Conservation (phyloP, 1,284 basidiomycete genomes). For the Takashimella tepidaria region DNA sequence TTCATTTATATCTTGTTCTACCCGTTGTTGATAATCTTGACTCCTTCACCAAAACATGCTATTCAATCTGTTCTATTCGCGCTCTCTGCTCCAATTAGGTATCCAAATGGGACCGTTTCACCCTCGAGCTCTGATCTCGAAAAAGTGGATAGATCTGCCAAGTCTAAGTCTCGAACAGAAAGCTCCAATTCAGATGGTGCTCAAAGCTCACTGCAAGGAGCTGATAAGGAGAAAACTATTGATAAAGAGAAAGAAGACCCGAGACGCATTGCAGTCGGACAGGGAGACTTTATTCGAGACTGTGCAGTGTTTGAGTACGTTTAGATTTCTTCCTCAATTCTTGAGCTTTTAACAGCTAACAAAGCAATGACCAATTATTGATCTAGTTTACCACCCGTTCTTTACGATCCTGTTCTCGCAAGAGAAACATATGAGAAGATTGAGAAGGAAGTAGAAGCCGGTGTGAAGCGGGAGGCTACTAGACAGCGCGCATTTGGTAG, state of each 20-base stretch:
- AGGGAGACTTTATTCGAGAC: constrained; percentile 42
- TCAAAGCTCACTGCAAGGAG: too few species aligned
- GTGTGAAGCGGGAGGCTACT: constrained; percentile 23
- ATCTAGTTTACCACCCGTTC: constrained; percentile 30
- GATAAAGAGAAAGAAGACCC: constrained; percentile 18
- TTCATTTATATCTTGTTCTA: constrained; percentile 30
- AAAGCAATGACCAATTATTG: too few species aligned
- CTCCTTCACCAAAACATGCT: constrained; percentile 33
- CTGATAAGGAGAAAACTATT: constrained; percentile 7
- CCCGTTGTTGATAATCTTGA: constrained; percentile 39
- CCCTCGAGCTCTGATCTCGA: neutral
- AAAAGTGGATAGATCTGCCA: constrained; percentile 7
- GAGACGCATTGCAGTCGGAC: constrained; percentile 28
- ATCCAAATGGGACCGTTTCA: constrained; percentile 11
- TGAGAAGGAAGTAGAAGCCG: constrained; percentile 35
- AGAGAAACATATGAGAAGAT: constrained; percentile 37
- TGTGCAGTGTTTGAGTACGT: constrained; percentile 44
- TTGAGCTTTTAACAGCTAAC: constrained; percentile 8
- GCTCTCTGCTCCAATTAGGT: constrained; percentile 38
- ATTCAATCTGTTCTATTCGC: constrained; percentile 44
- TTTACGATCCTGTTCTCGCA: constrained; percentile 27
- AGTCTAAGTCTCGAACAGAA: too few species aligned
- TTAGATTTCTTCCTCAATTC: too few species aligned
- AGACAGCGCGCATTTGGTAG: constrained; percentile 8
- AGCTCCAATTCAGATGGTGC: too few species aligned